Evolutionary conservation across 1,284 basidiomycete species (phyloP), one percentile per base, ranked within the genome.

Genomic region (Tranzscheliella williamsii): DNA sequence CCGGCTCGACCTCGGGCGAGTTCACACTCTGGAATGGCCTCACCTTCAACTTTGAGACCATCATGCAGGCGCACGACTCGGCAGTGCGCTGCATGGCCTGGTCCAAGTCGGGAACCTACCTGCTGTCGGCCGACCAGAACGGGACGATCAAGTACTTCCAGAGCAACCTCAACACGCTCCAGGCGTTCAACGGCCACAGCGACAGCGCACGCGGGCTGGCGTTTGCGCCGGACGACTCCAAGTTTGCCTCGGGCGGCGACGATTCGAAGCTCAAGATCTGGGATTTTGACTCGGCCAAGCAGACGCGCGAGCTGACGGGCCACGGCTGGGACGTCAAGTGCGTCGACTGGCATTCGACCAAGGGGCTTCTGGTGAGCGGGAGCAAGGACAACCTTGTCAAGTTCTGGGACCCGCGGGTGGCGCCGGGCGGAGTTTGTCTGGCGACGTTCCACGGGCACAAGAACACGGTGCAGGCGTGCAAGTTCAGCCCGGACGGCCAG

Each of bases 291-390:
- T 88, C 90, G 69, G 90, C 89, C 53, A 83, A 52, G 20, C 47
- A 51, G 43, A 55, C 55, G 11, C 22, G 87, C 50, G 86, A 87
- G 5, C 80, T 97, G 57, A 89, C 87, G 37, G 92, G 92, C 8
- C 94, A 98, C 73, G 93, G 93, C 2, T 98, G 94, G 93, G 94
- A 98, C 73, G 94, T 97, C 22, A 90, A 94, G 76, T 96, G 92
- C 69, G 90, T 97, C 2, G 89, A 96, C 80, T 98, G 94, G 94
- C 94, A 98, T 79, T 90, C 91, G 4, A 91, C 87, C 3, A 96
- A 97, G 79, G 93, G 94, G 3, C 81, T 98, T 5, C 84, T 98
- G 16, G 91, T 90, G 2, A 91, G 89, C 1, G 94, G 95, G 21
- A 90, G 89, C 73, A 97, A 97, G 79, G 95, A 98, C 79, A 96